phyloP scores from a whole-genome alignment of 345 rosid genomes.

The Raphanus sativus region DNA sequence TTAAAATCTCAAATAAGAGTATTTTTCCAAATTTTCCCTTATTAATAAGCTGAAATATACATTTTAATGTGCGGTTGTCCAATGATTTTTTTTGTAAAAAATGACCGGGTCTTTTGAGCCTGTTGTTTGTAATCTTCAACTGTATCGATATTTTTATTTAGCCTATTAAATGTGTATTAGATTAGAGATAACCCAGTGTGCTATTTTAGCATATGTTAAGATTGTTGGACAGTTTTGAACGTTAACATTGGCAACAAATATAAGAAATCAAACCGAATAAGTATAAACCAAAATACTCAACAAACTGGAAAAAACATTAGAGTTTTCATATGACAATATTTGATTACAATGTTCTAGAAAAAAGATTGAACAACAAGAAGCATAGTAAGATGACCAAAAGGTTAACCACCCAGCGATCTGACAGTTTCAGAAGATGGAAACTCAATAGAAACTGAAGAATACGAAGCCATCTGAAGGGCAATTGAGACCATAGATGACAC shows the following conservation, averaged over 20 bases:
- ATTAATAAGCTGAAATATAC: too few species aligned
- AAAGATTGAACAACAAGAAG: background rate
- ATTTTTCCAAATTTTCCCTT: too few species aligned
- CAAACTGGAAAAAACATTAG: background rate
- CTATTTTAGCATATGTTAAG: background rate
- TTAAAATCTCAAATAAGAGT: too few species aligned
- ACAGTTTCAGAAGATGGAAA: background rate
- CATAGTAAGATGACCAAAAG: background rate
- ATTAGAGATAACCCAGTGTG: background rate
- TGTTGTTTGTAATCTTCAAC: too few species aligned
- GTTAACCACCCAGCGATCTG: background rate
- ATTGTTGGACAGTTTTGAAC: background rate
- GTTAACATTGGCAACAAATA: background rate
- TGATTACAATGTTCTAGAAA: background rate
- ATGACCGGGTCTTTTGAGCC: too few species aligned
- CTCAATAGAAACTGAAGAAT: background rate
- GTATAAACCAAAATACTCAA: background rate
- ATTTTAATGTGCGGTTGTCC: too few species aligned
- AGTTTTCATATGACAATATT: background rate
- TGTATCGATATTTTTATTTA: too few species aligned
- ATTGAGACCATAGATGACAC: background rate
- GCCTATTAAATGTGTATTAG: too few species aligned
- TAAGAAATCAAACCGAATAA: background rate
- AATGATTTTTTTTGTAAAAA: too few species aligned
- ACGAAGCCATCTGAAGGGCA: too few species aligned